These are phyloP conservation scores for Pascua guehoae DNA, from an alignment of 1,284 basidiomycete genomes.

Conservation along the genomic window DNA sequence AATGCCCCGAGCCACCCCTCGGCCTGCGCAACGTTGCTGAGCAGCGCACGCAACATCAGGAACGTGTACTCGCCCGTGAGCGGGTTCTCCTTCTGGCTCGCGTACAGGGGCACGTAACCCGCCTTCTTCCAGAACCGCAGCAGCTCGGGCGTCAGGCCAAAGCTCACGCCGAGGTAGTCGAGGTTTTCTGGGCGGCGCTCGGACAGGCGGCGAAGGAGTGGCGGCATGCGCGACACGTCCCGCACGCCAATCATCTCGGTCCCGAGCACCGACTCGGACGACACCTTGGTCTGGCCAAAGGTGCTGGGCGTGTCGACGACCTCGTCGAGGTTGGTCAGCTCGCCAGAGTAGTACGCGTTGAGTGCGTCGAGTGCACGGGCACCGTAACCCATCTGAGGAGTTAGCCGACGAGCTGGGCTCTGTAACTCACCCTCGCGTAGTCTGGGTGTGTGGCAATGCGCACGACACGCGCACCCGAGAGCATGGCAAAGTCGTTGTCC, in stretches of 20 bases:
- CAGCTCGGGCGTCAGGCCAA: slow-evolving; percentile 84
- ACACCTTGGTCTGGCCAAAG: slow-evolving; percentile 8
- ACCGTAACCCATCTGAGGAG: slow-evolving; percentile 88
- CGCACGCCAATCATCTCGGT: slow-evolving; percentile 74
- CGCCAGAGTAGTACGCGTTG: slow-evolving; percentile 87
- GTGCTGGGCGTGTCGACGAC: slow-evolving; percentile 20
- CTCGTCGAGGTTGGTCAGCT: slow-evolving; percentile 87
- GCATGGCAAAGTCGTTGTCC: slow-evolving; percentile 86
- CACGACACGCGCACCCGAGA: slow-evolving; percentile 89
- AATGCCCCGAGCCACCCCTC: slow-evolving; percentile 84
- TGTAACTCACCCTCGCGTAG: slow-evolving; percentile 96
- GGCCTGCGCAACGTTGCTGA: slow-evolving; percentile 55
- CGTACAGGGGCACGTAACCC: slow-evolving; percentile 85
- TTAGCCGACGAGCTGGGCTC: slow-evolving; percentile 52
- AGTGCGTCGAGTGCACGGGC: slow-evolving; percentile 83
- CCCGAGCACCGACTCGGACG: slow-evolving; percentile 55
- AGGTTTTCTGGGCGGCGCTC: slow-evolving; percentile 86
- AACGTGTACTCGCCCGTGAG: slow-evolving; percentile 96
- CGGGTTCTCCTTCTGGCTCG: slow-evolving; percentile 90
- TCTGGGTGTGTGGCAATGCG: slow-evolving; percentile 97
- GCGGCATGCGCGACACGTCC: slow-evolving; percentile 77
- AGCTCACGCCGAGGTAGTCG: slow-evolving; percentile 95
- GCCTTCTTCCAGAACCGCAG: slow-evolving; percentile 96
- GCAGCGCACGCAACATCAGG: slow-evolving; percentile 81
- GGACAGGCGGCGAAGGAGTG: slow-evolving; percentile 83